Percentiles rank a stretch among this genome's conserved stretches.
These are phyloP conservation scores for Sugiyamaella sp. DNA, from an alignment of 1,139 yeast species.

Conservation along the genomic window DNA sequence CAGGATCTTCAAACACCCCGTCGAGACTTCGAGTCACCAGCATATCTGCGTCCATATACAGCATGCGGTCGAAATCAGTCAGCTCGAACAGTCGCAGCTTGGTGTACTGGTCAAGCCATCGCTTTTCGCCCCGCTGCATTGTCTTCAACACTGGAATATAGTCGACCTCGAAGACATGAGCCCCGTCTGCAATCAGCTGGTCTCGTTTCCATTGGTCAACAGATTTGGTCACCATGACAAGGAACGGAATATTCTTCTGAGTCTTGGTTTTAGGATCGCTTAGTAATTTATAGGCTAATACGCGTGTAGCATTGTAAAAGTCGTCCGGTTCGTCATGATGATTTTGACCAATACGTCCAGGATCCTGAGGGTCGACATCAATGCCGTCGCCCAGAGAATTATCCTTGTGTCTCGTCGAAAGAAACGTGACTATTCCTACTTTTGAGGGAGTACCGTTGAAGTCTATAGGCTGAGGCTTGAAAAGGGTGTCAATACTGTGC, in stretches of 20 bases:
- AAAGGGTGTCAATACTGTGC: neutral
- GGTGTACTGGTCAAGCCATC: constrained; percentile 26
- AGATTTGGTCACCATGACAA: constrained; percentile 23
- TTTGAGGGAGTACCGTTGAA: neutral
- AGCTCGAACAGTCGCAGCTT: constrained; percentile 24
- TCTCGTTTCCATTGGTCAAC: constrained; percentile 23
- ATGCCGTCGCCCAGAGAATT: neutral
- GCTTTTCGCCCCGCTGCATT: constrained; percentile 19
- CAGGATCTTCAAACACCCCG: constrained; percentile 24
- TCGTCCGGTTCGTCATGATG: constrained; percentile 19
- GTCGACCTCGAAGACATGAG: constrained; percentile 24
- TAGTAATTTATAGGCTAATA: constrained; percentile 25
- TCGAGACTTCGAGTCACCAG: constrained; percentile 19
- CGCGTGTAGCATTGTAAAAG: constrained; percentile 25
- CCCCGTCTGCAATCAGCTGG: constrained; percentile 23
- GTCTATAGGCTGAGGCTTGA: neutral
- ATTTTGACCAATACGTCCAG: neutral
- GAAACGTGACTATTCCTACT: constrained; percentile 10
- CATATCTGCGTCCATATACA: constrained; percentile 27
- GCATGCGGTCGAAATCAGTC: constrained; percentile 22
- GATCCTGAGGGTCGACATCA: neutral
- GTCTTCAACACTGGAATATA: constrained; percentile 16
- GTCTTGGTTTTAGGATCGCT: constrained; percentile 22
- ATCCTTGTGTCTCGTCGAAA: constrained; percentile 9
- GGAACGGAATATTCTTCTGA: constrained; percentile 18